A percentile compares a stretch with the other conserved stretches of the same genome.
phyloP scores from a whole-genome alignment of 2,329 filamentous ascomycete genomes.

The Arthrobotrys iridis region DNA sequence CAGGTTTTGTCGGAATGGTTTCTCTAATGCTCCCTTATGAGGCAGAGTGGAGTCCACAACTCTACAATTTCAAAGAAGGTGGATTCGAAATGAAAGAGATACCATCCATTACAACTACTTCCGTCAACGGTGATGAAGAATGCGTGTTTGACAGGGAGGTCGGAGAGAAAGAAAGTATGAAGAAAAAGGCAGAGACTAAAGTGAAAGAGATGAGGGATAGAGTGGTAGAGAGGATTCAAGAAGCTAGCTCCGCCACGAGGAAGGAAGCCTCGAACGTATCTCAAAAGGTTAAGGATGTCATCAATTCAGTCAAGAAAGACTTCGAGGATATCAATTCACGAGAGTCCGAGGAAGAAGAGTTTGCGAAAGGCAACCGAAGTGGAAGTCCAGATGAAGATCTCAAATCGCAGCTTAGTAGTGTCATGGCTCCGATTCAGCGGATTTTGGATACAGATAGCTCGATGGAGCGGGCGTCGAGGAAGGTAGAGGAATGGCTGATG shows the following conservation, averaged over 20 bases:
- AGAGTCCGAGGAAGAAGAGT: neutral
- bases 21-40: conserved; percentile 34
- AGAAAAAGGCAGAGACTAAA: conserved; percentile 20
- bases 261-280: conserved; percentile 15
- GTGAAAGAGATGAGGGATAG: conserved; percentile 36
- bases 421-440: conserved; percentile 33
- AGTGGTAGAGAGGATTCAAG: conserved; percentile 39
- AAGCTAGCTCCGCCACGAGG: conserved; percentile 23
- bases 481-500: conserved; percentile 47
- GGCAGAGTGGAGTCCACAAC: conserved; percentile 32
- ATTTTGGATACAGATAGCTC: conserved; percentile 37
- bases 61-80: conserved; percentile 44
- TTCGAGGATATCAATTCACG: conserved; percentile 15
- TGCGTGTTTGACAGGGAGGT: neutral
- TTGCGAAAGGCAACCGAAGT: neutral
- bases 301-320: conserved; percentile 18
- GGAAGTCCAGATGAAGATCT: conserved; percentile 34
- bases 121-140: conserved; percentile 1
- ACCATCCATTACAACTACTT: neutral
- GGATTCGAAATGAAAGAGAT: conserved; percentile 44
- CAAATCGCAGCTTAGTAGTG: conserved; percentile 30
- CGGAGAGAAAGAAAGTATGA: conserved; percentile 21
- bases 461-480: conserved; percentile 39
- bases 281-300: conserved; percentile 17
- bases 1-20: conserved; percentile 46